Base-by-base conservation (phyloP, 257 asterid species). In the Solanum bulbocastanum region DNA sequence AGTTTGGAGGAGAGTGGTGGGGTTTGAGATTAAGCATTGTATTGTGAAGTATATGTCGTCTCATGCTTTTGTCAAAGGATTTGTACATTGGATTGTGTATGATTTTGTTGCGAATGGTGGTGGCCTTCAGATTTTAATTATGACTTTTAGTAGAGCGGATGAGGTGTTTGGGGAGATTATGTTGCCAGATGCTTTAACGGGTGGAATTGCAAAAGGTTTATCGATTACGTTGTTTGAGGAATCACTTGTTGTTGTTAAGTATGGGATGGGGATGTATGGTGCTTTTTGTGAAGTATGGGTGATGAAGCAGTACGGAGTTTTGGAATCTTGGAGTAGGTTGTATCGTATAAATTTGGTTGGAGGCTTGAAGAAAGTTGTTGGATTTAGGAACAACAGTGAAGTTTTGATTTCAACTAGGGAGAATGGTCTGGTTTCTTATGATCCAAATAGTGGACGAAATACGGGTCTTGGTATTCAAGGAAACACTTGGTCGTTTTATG, bases 221-320 rank as follows among this genome's bases (percentile, higher is more conserved):
- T 37, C 20, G 62, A 36, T 92, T 32, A 84, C 56, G 27, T 73
- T 66, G 1, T 87, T 87, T 42, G 90, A 69, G 88, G 91, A 83
- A 23, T 87, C 89, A 2, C 92, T 94, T 46, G 91, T 83, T 6
- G 93, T 91, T 85, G 52, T 89, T 30, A 88, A 87, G 68, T 88
- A 87, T 44, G 74, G 49, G 9, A 87, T 35, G 3, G 87, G 40
- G 40, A 37, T 37, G 9, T 37, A 84, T 12, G 60, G 23, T 42
- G 83, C 39, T 37, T 85, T 25, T 1, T 89, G 90, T 88, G 88
- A 86, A 82, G 89, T 94, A 82, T 95, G 95, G 98, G 86, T 89
- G 86, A 94, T 93, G 98, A 86, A 90, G 89, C 91, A 89, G 82
- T 92, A 91, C 79, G 95, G 93, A 30, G 91, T 90, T 65, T 69